Base-by-base conservation (phyloP, 2,329 filamentous ascomycete species). In the Septoria linicola region DNA sequence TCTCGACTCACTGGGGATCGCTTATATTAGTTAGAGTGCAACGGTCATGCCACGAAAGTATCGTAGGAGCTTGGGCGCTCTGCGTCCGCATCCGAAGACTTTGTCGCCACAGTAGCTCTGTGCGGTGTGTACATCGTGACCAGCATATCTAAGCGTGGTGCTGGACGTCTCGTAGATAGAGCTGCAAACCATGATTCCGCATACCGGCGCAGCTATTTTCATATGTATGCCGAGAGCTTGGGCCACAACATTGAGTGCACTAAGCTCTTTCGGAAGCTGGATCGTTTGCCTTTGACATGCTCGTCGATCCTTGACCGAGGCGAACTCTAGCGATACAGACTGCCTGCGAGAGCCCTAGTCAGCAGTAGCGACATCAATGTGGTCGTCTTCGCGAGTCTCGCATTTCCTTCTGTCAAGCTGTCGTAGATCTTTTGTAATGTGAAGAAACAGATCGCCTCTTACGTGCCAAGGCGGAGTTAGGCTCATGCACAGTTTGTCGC, bases 31-130 rank as follows among this genome's bases (percentile, higher is more conserved):
- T 40, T 37, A 23, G 41, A 53, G 31, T 37, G 14, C 13, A 5
- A 16, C 43, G 43, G 50, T 48, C 39, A 44, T 39, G 43, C 39
- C 31, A 49, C 39, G 44, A 44, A 35, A 49, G 45, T 19, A 44
- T 49, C 10, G 25, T 31, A 20, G 51, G 41, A 54, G 51, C 51
- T 54, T 49, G 45, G 51, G 41, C 45, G 41, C 51, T 30, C 35
- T 13, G 17, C 45, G 36, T 41, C 41, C 39, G 30, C 36, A 52
- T 30, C 20, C 49, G 39, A 30, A 34, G 36, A 21, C 14, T 20
- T 27, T 20, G 25, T 51, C 44, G 50, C 50, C 50, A 53, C 50
- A 20, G 32, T 20, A 53, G 40, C 37, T 36, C 36, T 34, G 27
- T 36, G 20, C 21, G 21, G 43, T 34, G 40, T 27, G 30, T 42